A percentile compares a stretch with the other conserved stretches of the same genome.
Conservation (phyloP, 1,139 yeast genomes). For the Candida sanyaensis region DNA sequence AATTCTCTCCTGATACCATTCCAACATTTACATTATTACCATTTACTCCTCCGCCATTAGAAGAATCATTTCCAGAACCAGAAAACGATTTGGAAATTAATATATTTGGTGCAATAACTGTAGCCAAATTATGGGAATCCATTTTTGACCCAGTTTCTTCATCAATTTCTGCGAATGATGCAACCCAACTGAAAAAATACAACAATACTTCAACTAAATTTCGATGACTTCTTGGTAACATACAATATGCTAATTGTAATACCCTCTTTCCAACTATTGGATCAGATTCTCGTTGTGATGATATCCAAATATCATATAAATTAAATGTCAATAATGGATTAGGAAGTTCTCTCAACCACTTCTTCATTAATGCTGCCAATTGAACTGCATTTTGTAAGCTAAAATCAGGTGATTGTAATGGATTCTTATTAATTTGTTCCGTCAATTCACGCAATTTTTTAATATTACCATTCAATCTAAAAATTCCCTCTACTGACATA, state of each 20-base stretch:
- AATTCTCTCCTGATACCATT: conserved; percentile 58
- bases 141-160: conserved; percentile 91
- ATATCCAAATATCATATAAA: conserved; percentile 79
- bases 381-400: conserved; percentile 85
- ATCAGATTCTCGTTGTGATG: conserved; percentile 63
- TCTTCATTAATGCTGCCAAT: conserved; percentile 89
- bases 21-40: conserved; percentile 34
- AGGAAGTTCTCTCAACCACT: conserved; percentile 89
- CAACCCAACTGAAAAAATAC: conserved; percentile 91
- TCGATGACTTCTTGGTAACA: conserved; percentile 81
- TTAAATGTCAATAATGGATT: conserved; percentile 82
- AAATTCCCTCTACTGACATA: conserved; percentile 95
- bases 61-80: conserved; percentile 11
- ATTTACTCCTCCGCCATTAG: conserved; percentile 21
- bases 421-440: conserved; percentile 72
- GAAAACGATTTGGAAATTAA: conserved; percentile 52
- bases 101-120: conserved; percentile 93
- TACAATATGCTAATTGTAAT: conserved; percentile 70
- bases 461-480: conserved; percentile 95
- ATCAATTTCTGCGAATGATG: conserved; percentile 89
- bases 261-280: conserved; percentile 52
- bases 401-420: conserved; percentile 72
- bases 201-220: conserved; percentile 85
- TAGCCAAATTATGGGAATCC: conserved; percentile 94
- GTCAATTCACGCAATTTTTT: conserved; percentile 75